Base-by-base conservation (phyloP, 2,329 filamentous ascomycete species). In the Drechslera avenae region DNA sequence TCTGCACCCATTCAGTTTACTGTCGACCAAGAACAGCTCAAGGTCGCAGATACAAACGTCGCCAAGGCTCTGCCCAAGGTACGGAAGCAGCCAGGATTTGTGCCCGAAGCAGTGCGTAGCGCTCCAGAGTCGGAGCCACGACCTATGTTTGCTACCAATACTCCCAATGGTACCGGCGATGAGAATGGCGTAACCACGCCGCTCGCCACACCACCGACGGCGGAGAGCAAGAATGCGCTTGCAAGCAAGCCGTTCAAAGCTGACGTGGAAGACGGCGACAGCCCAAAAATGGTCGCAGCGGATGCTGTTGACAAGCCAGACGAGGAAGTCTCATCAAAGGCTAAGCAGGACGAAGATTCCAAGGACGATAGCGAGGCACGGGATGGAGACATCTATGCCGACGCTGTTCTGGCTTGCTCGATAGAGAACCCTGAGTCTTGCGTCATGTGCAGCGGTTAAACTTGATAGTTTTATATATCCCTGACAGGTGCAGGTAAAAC, bases 1-100 rank as follows among this genome's bases (percentile, higher is more conserved):
- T 92, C 92, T 14, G 91, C 92, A 39, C 94, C 94, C 46, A 99
- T 99, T 63, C 94, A 99, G 77, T 99, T 99, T 81, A 99, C 94
- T 4, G 94, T 99, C 71, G 94, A 99, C 73, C 93, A 99, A 77
- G 90, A 96, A 77, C 89, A 90, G 49, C 86, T 99, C 64, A 90
- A 91, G 79, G 86, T 96, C 39, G 85, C 85, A 32, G 94, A 99
- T 72, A 90, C 86, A 60, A 90, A 88, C 64, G 79, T 92, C 39
- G 86, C 87, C 61, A 86, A 86, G 54, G 79, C 85, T 59, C 78
- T 79, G 26, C 73, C 67, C 30, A 74, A 79, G 57, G 92, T 89
- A 81, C 94, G 92, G 81, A 84, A 89, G 53, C 54, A 70, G 62
- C 50, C 60, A 18, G 59, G 63, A 28, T 65, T 65, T 51, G 60